These are phyloP conservation scores for Aspergillus neotritici DNA, from an alignment of 2,329 filamentous ascomycete species.

Conservation along the genomic window DNA sequence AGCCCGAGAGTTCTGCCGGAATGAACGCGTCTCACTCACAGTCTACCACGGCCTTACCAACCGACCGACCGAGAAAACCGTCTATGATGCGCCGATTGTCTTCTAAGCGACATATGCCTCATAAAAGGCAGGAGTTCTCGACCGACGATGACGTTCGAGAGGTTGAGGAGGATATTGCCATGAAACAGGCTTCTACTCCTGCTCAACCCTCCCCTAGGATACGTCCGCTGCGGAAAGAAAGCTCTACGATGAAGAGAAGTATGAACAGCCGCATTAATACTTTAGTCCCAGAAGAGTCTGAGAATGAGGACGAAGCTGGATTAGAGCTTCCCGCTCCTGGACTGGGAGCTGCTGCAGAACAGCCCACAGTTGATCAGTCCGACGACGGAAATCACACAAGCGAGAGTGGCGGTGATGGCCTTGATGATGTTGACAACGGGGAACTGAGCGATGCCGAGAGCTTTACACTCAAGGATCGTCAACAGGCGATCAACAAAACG, in stretches of 20 bases:
- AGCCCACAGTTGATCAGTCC: conserved; percentile 18
- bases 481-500: conserved; percentile 96
- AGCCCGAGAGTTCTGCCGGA: conserved; percentile 25
- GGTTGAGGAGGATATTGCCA: conserved; percentile 63
- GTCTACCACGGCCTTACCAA: conserved; percentile 33
- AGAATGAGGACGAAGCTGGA: conserved; percentile 35
- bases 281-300: conserved; percentile 33
- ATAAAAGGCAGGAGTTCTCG: conserved; percentile 81
- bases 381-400: conserved; percentile 8
- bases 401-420: conserved; percentile 25
- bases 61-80: conserved; percentile 61
- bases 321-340: conserved; percentile 29
- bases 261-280: conserved; percentile 27
- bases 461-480: conserved; percentile 93
- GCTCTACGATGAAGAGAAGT: conserved; percentile 39
- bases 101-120: conserved; percentile 63
- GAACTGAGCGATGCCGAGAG: conserved; percentile 89
- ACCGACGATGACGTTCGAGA: conserved; percentile 82
- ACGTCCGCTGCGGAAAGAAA: conserved; percentile 29
- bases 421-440: conserved; percentile 47
- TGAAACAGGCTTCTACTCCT: conserved; percentile 26
- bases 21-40: conserved; percentile 40
- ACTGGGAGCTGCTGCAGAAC: conserved; percentile 17
- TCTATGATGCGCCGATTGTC: conserved; percentile 67
- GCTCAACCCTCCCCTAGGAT: conserved; percentile 30